A percentile compares a stretch with the other conserved stretches of the same genome.
These are phyloP conservation scores for Vitis amurensis DNA, from an alignment of 164 flowering plant species.

Conservation along the genomic window DNA sequence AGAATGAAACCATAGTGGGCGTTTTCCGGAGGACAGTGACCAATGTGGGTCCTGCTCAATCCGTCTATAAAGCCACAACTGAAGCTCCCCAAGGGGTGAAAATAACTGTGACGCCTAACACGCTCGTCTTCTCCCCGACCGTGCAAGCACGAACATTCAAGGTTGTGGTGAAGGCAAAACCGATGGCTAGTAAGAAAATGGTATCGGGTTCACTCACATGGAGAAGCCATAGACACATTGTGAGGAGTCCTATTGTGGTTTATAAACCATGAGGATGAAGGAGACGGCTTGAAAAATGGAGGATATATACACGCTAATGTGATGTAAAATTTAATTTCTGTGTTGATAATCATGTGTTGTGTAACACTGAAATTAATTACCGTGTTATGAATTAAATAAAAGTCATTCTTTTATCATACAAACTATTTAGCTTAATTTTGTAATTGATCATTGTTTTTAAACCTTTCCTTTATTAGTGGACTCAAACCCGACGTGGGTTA, in stretches of 20 bases:
- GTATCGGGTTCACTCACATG: constrained; percentile 61
- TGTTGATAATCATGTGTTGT: too few species aligned
- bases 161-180: constrained; percentile 53
- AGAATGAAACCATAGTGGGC: constrained; percentile 25
- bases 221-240: constrained; percentile 44
- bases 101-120: constrained; percentile 52
- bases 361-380: too few species aligned
- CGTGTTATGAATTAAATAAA: too few species aligned
- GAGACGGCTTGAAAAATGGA: not conserved
- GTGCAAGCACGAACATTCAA: constrained; percentile 45
- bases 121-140: constrained; percentile 36
- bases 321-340: too few species aligned
- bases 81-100: constrained; percentile 50
- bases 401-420: too few species aligned
- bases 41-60: constrained; percentile 64
- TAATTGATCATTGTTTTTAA: too few species aligned
- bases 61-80: constrained; percentile 53
- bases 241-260: constrained; percentile 79
- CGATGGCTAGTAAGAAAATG: constrained; percentile 14
- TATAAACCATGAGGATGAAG: constrained; percentile 14
- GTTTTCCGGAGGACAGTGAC: constrained; percentile 59
- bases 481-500: too few species aligned
- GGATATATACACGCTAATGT: too few species aligned
- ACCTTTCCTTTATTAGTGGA: too few species aligned
- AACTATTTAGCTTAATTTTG: too few species aligned